Base-by-base conservation (phyloP, 306 rosid species). In the Citrullus amarus region DNA sequence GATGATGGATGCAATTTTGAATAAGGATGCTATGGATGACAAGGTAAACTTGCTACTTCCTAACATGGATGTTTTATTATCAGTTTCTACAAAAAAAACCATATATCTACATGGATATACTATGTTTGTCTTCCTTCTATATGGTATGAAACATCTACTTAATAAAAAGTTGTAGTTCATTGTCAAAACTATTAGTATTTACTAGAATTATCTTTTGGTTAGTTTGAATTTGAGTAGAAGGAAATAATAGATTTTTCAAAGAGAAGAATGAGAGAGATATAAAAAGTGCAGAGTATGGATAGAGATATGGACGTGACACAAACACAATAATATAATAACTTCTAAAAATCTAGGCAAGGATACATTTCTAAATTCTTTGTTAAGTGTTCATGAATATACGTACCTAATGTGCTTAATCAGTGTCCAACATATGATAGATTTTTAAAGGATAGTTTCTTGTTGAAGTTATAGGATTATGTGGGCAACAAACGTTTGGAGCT, bases 401-500 rank as follows among this genome's bases (percentile, higher is more conserved):
- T 77, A 77, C 43, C 18, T 56, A 57, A 20, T 20, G 32, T 57
- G 62, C 62, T 57, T 57, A 57, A 57, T 3, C 20, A 6, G 20
- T 18, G 73, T 55, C 46, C 8, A 9, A 44, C 44, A 38, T 11
- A 18, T n/a, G 43, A 30, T 48, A 51, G 15, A 48, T 28, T 46
- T 71, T 51, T 50, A 51, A 48, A 72, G 43, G 77, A 17, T 30
- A 6, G 39, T 72, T 77, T 86, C 51, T 72, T 28, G 75, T 61
- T 48, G 30, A 75, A 46, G 7, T 77, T 78, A 39, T 76, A 93
- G 96, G 98, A 92, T 86, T 94, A 94, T 85, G 98, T 94, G 78
- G 98, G 98, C 58, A 94, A 94, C 87, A 94, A 94, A 83, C 87
- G 97, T 79, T 84, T 94, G 88, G 98, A 94, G 86, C 81, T 94